phyloP scores from a whole-genome alignment of 2,329 filamentous ascomycete genomes.

The Tolypocladium nubicola region DNA sequence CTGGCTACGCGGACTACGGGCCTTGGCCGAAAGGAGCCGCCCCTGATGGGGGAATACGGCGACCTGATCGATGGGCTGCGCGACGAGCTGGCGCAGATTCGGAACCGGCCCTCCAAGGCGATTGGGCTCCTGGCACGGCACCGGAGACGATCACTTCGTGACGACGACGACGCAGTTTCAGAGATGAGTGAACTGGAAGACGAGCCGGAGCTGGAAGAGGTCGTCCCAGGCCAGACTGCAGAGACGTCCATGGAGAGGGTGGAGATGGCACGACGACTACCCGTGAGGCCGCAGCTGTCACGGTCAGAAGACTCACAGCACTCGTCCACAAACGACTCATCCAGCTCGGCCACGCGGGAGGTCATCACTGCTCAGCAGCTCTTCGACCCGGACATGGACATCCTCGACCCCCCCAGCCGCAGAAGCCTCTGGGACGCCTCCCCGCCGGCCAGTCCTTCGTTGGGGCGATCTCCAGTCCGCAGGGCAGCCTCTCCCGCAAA shows the following conservation, averaged over 20 bases:
- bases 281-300: constrained; percentile 17
- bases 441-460: not conserved
- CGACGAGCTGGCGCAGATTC: constrained; percentile 24
- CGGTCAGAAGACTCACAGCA: constrained; percentile 10
- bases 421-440: not conserved
- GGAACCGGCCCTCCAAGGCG: constrained; percentile 7
- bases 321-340: not conserved
- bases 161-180: constrained; percentile 21
- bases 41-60: constrained; percentile 31
- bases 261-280: constrained; percentile 9
- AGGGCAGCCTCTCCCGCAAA: not conserved
- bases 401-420: not conserved
- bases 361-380: not conserved
- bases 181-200: constrained; percentile 46
- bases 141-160: not conserved
- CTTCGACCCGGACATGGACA: not conserved
- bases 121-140: constrained; percentile 9
- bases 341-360: no score
- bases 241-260: constrained; percentile 7
- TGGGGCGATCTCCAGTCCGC: not conserved
- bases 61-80: constrained; percentile 30
- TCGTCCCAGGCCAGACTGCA: constrained; percentile 6
- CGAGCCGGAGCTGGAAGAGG: constrained; percentile 15
- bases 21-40: constrained; percentile 7
- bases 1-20: constrained; percentile 15